These are phyloP conservation scores for Hura crepitans DNA, from an alignment of 441 rosid genomes.

Conservation along the genomic window DNA sequence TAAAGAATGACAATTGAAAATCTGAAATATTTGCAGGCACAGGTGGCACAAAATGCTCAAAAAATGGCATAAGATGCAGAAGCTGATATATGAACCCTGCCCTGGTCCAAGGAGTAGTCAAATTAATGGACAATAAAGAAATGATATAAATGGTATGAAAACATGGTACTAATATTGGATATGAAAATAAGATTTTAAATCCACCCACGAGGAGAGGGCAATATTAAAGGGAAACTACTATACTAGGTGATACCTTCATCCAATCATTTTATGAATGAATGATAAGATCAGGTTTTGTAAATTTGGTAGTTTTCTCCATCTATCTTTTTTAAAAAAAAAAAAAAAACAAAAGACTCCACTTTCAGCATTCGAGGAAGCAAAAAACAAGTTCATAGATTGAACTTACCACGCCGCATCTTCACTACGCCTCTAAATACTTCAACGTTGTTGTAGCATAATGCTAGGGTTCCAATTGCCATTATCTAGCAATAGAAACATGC, in stretches of 20 bases:
- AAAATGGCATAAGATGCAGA: background rate
- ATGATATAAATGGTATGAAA: background rate
- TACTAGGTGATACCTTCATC: background rate
- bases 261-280: background rate
- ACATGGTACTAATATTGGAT: background rate
- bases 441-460: conserved; percentile 79
- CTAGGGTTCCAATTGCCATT: conserved; percentile 94
- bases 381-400: conserved; percentile 12
- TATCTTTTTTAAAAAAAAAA: background rate
- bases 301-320: background rate
- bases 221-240: background rate
- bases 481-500: conserved; percentile 48
- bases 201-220: background rate
- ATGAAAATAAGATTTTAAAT: background rate
- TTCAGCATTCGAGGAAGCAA: conserved; percentile 15
- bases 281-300: background rate
- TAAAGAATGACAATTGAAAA: background rate
- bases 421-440: conserved; percentile 92
- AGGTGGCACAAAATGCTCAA: background rate
- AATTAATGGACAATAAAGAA: background rate
- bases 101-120: too few species aligned
- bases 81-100: background rate
- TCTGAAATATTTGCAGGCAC: background rate
- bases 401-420: conserved; percentile 93
- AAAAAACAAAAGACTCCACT: background rate